Evolutionary conservation across 2,329 filamentous ascomycete species (phyloP), one percentile per base, ranked within the genome.

Genomic region (Pseudogymnoascus sp.): DNA sequence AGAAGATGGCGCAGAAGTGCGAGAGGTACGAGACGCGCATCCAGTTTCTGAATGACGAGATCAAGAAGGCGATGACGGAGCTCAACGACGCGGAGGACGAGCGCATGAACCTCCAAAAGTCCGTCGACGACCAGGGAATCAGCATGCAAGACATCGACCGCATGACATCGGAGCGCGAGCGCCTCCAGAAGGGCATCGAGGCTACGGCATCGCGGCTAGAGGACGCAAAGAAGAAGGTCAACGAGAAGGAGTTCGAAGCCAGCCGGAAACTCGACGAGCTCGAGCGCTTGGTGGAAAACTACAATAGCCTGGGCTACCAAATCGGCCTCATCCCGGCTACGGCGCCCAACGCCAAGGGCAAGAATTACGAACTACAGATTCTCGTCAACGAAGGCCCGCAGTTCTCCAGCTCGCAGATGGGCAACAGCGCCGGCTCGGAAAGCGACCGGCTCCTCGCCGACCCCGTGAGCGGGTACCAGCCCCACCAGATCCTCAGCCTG

Each of bases 71-170:
- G 22, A 80, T 87, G 61, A 77, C 82, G 7, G 92, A 96, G 69
- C 78, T 96, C 35, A 82, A 84, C 63, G 89, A 91, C 69, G 89
- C 89, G 0, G 92, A 97, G 67, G 86, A 89, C 14, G 94, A 99
- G 74, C 86, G 91, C 65, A 79, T 85, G 42, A 82, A 83, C 30
- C 81, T 99, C 8, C 93, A 97, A 73, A 86, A 88, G 64, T 87
- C 89, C 30, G 92, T 99, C 28, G 94, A 97, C 74, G 87, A 89
- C 68, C 91, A 96, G 72, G 94, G 94, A 2, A 92, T 99, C 73
- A 95, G 92, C 70, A 95, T 97, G 77, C 90, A 94, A 77, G 94
- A 99, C 82, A 97, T 99, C 72, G 94, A 99, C 81, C 91, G 94
- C 75, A 97, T 99, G 93, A 96, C 92, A 69, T 88, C 90, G 36